Percentiles rank a stretch among this genome's conserved stretches.
These are phyloP conservation scores for Aschersonia sp. DNA, from an alignment of 2,329 filamentous ascomycete species.

Conservation along the genomic window DNA sequence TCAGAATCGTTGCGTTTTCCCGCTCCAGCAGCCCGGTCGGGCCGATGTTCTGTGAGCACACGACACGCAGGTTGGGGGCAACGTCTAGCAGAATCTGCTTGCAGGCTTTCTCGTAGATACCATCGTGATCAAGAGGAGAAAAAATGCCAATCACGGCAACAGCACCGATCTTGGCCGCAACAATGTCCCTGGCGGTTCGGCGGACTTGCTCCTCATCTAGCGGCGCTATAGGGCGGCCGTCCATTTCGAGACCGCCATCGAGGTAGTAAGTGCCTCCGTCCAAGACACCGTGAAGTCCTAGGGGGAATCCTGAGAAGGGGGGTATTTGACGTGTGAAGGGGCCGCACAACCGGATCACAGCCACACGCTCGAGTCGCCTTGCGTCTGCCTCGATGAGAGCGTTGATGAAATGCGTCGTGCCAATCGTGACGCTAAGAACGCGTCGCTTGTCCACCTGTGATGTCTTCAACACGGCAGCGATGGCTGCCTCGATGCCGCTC, in stretches of 20 bases:
- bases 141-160: slow-evolving; percentile 31
- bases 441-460: slow-evolving; percentile 20
- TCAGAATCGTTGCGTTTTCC: slow-evolving; percentile 41
- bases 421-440: slow-evolving; percentile 33
- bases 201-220: slow-evolving; percentile 23
- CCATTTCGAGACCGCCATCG: slow-evolving; percentile 32
- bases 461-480: slow-evolving; percentile 24
- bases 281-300: slow-evolving; percentile 22
- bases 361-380: slow-evolving; percentile 25
- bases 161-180: slow-evolving; percentile 17
- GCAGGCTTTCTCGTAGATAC: slow-evolving; percentile 24
- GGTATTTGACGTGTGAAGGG: slow-evolving; percentile 28
- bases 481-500: slow-evolving; percentile 30
- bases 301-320: slow-evolving; percentile 30
- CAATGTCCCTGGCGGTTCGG: slow-evolving; percentile 16
- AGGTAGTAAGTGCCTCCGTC: slow-evolving; percentile 25
- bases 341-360: slow-evolving; percentile 29
- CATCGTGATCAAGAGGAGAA: slow-evolving; percentile 27
- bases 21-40: slow-evolving; percentile 28
- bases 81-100: slow-evolving; percentile 20
- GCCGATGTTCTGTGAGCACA: slow-evolving; percentile 28
- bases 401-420: slow-evolving; percentile 36
- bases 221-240: slow-evolving; percentile 27
- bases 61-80: slow-evolving; percentile 19
- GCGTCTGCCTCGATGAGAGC: slow-evolving; percentile 31